Evolutionary conservation across 2,329 filamentous ascomycete species (phyloP).

Genomic region (Phialophora verrucosa): DNA sequence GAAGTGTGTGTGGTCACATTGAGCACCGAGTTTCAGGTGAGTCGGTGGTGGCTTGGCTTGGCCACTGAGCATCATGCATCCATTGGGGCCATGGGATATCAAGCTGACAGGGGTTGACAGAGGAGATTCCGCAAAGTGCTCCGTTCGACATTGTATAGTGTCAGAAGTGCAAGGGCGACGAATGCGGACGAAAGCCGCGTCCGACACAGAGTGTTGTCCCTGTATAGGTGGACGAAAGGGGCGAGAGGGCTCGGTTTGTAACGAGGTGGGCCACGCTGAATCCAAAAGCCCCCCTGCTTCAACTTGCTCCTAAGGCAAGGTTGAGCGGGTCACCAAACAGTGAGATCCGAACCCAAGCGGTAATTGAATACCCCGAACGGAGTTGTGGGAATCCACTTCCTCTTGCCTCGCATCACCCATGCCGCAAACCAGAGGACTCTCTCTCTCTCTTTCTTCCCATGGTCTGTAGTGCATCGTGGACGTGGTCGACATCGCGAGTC

Average conservation of each 20-base stretch:
- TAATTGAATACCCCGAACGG: too few relatives aligned
- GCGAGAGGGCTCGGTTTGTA: conserved; percentile 46
- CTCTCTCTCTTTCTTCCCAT: too few relatives aligned
- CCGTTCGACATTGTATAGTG: conserved; percentile 55
- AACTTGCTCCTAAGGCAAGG: too few relatives aligned
- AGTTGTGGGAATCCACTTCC: too few relatives aligned
- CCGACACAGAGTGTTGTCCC: conserved; percentile 54
- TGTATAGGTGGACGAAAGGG: conserved; percentile 60
- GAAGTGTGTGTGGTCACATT: conserved; percentile 59
- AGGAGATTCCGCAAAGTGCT: conserved; percentile 63
- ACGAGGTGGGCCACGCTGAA: neutral
- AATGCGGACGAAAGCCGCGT: conserved; percentile 52
- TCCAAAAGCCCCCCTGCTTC: too few relatives aligned
- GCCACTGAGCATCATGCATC: neutral
- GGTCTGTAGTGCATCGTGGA: too few relatives aligned
- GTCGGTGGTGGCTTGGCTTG: neutral
- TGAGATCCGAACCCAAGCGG: too few relatives aligned
- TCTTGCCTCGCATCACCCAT: too few relatives aligned
- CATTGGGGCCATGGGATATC: too few relatives aligned
- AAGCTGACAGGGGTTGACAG: conserved; percentile 39
- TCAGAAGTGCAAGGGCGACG: conserved; percentile 47
- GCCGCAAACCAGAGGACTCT: too few relatives aligned
- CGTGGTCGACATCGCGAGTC: too few relatives aligned
- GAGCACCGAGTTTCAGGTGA: conserved; percentile 53
- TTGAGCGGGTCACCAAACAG: too few relatives aligned